Evolutionary conservation across 208 protist genomes (phyloP).

Genomic region (Phytomonas serpens): DNA sequence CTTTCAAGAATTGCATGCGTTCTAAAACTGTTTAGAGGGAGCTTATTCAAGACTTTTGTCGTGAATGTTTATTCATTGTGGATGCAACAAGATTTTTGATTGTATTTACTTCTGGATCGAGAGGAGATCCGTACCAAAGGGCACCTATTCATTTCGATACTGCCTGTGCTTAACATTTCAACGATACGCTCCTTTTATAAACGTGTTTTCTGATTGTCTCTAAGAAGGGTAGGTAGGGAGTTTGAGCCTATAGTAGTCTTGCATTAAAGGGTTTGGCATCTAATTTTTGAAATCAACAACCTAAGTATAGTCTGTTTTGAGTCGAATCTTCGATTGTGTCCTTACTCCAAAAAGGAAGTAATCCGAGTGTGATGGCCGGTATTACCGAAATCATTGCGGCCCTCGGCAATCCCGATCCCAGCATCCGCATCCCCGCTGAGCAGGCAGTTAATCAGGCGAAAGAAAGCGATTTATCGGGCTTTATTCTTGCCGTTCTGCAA

Average conservation of each 20-base stretch:
- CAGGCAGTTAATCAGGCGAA: constrained; percentile 55
- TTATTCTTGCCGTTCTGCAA: constrained; percentile 74
- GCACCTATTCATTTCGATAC: neutral
- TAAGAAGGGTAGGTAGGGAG: neutral
- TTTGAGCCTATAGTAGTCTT: neutral
- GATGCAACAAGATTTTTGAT: neutral
- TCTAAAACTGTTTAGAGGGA: neutral
- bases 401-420: constrained; percentile 55
- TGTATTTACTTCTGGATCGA: neutral
- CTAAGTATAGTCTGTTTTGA: constrained; percentile 10
- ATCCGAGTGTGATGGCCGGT: constrained; percentile 27
- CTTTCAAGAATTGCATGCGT: neutral
- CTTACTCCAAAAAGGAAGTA: constrained; percentile 8
- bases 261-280: neutral
- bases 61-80: neutral
- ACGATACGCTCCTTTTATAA: neutral
- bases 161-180: neutral
- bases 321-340: neutral
- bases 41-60: neutral
- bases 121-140: neutral
- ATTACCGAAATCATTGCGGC: constrained; percentile 66
- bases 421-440: constrained; percentile 69
- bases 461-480: constrained; percentile 65
- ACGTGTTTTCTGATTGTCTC: neutral
- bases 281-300: neutral